Conservation (phyloP, 176 grass and related monocot genomes). For the Canna indica region DNA sequence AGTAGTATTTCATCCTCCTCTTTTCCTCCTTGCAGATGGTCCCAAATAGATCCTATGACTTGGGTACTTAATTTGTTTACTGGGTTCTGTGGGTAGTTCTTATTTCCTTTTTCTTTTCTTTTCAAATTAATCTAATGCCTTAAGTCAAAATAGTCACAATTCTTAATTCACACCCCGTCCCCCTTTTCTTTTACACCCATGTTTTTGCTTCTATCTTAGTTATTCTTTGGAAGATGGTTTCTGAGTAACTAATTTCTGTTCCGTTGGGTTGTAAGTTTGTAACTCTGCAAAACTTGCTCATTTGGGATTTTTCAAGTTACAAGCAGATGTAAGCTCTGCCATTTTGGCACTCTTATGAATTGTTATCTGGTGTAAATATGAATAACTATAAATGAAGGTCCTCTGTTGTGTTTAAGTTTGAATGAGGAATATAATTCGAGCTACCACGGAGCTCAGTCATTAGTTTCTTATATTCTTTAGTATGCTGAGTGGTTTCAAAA, state of each 20-base stretch:
- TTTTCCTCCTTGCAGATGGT: too few relatives aligned
- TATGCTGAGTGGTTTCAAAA: background rate
- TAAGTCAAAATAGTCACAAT: background rate
- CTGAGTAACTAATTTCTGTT: too few relatives aligned
- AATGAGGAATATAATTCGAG: background rate
- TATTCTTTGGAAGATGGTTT: background rate
- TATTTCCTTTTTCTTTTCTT: too few relatives aligned
- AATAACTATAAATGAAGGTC: background rate
- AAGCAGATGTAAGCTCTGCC: too few relatives aligned
- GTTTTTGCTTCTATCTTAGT: background rate
- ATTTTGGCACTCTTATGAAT: too few relatives aligned
- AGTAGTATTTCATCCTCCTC: too few relatives aligned
- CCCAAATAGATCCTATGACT: too few relatives aligned
- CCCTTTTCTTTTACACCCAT: background rate
- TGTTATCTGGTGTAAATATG: background rate
- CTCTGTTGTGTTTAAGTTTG: background rate
- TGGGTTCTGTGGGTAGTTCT: too few relatives aligned
- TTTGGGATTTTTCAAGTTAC: too few relatives aligned
- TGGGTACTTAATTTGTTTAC: too few relatives aligned
- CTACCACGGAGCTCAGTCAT: background rate
- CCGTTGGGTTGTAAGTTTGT: too few relatives aligned
- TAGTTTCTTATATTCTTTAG: background rate
- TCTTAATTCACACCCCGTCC: background rate
- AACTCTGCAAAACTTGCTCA: too few relatives aligned
- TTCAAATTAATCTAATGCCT: background rate